Base-by-base conservation (phyloP, 2,329 filamentous ascomycete species). In the Pestalotiopsis sp. region DNA sequence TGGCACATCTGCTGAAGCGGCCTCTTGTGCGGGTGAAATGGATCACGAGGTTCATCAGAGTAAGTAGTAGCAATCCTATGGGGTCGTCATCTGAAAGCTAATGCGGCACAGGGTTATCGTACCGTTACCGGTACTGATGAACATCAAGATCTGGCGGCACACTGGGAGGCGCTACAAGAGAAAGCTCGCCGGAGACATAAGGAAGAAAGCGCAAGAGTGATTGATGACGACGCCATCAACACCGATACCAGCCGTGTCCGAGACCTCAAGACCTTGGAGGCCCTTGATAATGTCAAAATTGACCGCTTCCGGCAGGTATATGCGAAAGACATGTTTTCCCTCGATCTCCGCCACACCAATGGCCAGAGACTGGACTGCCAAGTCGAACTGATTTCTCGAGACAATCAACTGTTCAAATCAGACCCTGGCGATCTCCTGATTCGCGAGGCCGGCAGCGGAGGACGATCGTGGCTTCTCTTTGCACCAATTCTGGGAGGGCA, bases 281-380 rank as follows among this genome's bases (percentile, higher is more conserved):
- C 92, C 1, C 85, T 94, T 45, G 88, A 90, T 41, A 88, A 88
- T 67, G 88, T 96, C 11, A 85, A 83, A 58, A 91, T 98, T 67
- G 91, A 97, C 76, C 86, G 88, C n/a, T 87, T 83, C 52, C 90
- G 94, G 67, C 93, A 95, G 75, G 97, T 99, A 57, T 91, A 90
- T 72, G 95, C 95, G 60, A 92, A 97, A 75, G 96, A 99, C 79
- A 90, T 92, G 73, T 99, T 99, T 78, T 92, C 92, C 68, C 85
- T 99, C 74, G 91, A 95, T 70, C 81, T 99, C 14, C 86, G 88
- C 64, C 96, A 99, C 79, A 97, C 95, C 1, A 97, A 89, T 75
- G 95, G 95, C 2, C 95, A 98, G 78, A 87, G 94, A 70, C 86
- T 99, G 59, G 93, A 94, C 74, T 98, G 96, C 77, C 92, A 93